Evolutionary conservation across 1,284 basidiomycete species (phyloP).

Genomic region (Apiotrichum porosum): DNA sequence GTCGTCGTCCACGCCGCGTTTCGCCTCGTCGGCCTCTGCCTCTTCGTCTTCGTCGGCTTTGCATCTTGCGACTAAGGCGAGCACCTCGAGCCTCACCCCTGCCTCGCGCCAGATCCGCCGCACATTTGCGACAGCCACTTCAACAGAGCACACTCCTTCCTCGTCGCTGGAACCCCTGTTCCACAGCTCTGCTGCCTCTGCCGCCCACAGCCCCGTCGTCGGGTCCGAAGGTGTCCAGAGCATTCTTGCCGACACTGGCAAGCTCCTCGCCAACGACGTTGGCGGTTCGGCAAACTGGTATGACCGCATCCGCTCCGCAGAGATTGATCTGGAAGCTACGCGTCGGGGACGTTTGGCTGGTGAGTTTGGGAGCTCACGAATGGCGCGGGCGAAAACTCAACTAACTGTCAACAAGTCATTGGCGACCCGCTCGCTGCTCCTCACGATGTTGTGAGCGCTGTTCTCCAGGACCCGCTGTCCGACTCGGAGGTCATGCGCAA

Average conservation of each 20-base stretch:
- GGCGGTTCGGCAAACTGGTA: constrained; percentile 38
- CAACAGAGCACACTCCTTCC: no score
- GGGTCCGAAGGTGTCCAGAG: neutral
- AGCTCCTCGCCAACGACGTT: constrained; percentile 33
- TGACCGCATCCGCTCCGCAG: constrained; percentile 17
- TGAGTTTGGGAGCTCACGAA: constrained; percentile 11
- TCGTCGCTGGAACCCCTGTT: no score
- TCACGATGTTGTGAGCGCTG: constrained; percentile 37
- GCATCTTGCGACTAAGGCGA: neutral
- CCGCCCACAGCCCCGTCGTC: neutral
- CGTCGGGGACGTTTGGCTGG: constrained; percentile 28
- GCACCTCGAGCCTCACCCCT: no score
- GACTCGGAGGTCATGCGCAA: constrained; percentile 22
- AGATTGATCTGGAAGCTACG: constrained; percentile 14
- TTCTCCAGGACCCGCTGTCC: constrained; percentile 38
- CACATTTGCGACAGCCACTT: no score
- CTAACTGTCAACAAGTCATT: constrained; percentile 23
- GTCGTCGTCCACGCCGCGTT: no score
- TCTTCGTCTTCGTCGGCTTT: neutral
- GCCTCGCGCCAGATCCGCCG: no score
- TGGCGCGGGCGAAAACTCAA: no score
- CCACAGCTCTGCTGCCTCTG: no score
- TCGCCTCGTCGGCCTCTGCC: neutral
- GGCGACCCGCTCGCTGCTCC: constrained; percentile 34
- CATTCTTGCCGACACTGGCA: neutral